Conservation (phyloP, 805 yeast species). For the Hermanozyma aechmeae region DNA sequence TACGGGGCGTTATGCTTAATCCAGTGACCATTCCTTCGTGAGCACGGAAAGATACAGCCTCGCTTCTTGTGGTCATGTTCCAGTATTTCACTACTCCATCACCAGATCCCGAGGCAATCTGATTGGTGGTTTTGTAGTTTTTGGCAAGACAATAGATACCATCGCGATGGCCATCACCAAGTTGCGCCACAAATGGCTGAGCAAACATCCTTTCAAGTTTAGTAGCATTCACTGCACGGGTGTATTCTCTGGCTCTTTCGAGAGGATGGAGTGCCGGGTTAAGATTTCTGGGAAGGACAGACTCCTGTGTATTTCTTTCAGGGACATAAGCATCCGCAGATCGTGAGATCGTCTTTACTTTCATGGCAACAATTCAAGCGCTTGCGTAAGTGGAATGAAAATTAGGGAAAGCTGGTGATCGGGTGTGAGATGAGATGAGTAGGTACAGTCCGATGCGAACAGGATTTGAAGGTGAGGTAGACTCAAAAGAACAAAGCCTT, state of each 20-base stretch:
- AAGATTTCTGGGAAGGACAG: constrained; percentile 78
- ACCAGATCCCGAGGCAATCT: constrained; percentile 86
- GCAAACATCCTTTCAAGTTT: constrained; percentile 96
- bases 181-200: constrained; percentile 90
- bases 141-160: constrained; percentile 86
- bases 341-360: constrained; percentile 80
- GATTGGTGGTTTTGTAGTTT: constrained; percentile 58
- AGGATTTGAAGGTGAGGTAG: too few species aligned
- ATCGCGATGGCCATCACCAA: constrained; percentile 92
- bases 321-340: constrained; percentile 92
- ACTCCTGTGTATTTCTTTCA: constrained; percentile 80
- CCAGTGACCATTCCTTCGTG: constrained; percentile 90
- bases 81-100: constrained; percentile 94
- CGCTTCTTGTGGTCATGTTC: constrained; percentile 77
- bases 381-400: too few species aligned
- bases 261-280: constrained; percentile 95
- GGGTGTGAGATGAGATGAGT: too few species aligned
- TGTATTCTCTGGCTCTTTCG: constrained; percentile 93
- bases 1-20: constrained; percentile 54
- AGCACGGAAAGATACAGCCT: constrained; percentile 69
- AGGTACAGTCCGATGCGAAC: too few species aligned
- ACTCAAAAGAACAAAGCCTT: too few species aligned
- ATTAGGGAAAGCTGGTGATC: too few species aligned
- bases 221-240: constrained; percentile 90
- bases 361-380: too few species aligned